Conservation (phyloP, 1,284 basidiomycete species). For the Microbotryum silenes-acaulis region DNA sequence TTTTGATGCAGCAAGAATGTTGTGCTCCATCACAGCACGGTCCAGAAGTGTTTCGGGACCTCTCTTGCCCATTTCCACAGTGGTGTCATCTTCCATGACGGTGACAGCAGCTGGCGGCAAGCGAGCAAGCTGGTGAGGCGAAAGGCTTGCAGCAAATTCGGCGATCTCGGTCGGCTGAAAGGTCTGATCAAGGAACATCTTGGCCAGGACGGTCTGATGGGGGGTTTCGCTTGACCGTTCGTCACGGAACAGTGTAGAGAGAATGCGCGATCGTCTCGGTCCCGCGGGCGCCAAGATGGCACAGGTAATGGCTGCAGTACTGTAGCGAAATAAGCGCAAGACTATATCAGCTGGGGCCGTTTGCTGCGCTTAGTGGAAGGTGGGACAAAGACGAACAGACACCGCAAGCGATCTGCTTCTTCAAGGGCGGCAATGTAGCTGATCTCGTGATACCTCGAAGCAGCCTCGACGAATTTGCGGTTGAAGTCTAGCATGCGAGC, state of each 20-base stretch:
- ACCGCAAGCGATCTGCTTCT: slow-evolving; percentile 76
- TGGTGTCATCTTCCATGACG: slow-evolving; percentile 52
- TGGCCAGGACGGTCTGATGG: slow-evolving; percentile 81
- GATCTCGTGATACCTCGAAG: slow-evolving; percentile 85
- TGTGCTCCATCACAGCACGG: slow-evolving; percentile 96
- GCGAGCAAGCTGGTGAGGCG: slow-evolving; percentile 84
- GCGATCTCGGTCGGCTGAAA: slow-evolving; percentile 79
- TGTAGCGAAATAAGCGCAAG: slow-evolving; percentile 38
- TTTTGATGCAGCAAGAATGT: slow-evolving; percentile 86
- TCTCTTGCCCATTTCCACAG: slow-evolving; percentile 54
- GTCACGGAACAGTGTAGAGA: slow-evolving; percentile 87
- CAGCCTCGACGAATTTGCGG: slow-evolving; percentile 90
- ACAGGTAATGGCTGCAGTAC: slow-evolving; percentile 83
- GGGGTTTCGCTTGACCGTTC: slow-evolving; percentile 73
- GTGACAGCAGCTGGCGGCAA: slow-evolving; percentile 65
- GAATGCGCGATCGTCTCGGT: slow-evolving; percentile 81
- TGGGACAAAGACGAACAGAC: slow-evolving; percentile 53
- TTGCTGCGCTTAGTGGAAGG: no score
- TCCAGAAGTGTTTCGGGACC: slow-evolving; percentile 93
- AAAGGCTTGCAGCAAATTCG: slow-evolving; percentile 77
- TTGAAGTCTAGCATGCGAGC: slow-evolving; percentile 88
- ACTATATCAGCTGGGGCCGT: not conserved
- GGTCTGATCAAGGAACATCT: slow-evolving; percentile 96
- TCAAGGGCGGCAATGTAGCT: slow-evolving; percentile 54
- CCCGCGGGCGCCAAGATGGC: slow-evolving; percentile 96